phyloP scores from a whole-genome alignment of 768 basidiomycete genomes.

The Termitomyces sp. region DNA sequence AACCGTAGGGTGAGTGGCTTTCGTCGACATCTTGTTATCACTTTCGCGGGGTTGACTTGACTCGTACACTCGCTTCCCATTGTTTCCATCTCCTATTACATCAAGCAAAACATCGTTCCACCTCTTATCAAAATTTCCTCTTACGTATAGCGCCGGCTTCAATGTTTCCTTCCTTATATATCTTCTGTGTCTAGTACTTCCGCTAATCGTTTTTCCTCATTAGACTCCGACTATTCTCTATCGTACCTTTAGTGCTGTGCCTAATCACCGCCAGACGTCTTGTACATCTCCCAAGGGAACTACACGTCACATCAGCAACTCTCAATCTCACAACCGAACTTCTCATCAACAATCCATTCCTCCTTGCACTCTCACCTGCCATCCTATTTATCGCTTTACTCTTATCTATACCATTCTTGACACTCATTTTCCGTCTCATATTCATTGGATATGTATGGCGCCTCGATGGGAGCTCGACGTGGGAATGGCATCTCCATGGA shows the following conservation, averaged over 20 bases:
- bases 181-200: neutral
- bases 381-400: slow-evolving; percentile 68
- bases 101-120: neutral
- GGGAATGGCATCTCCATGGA: slow-evolving; percentile 38
- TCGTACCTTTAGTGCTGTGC: slow-evolving; percentile 69
- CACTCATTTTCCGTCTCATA: slow-evolving; percentile 73
- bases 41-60: neutral
- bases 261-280: slow-evolving; percentile 70
- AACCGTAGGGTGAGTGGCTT: slow-evolving; percentile 63
- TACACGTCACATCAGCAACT: slow-evolving; percentile 61
- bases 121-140: neutral
- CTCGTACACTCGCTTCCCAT: neutral
- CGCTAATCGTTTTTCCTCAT: slow-evolving; percentile 7
- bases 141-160: neutral
- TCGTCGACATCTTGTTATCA: slow-evolving; percentile 1
- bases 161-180: neutral
- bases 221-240: slow-evolving; percentile 73
- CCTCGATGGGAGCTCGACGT: slow-evolving; percentile 16
- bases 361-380: slow-evolving; percentile 70
- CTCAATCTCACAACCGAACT: slow-evolving; percentile 63
- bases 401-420: slow-evolving; percentile 74
- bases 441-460: slow-evolving; percentile 53
- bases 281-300: slow-evolving; percentile 63
- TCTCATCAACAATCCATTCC: slow-evolving; percentile 67
- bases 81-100: slow-evolving; percentile 6